A percentile compares a stretch with the other conserved stretches of the same genome.
Conservation (phyloP, 2,329 filamentous ascomycete genomes). For the Trichoderma citrinoviride region DNA sequence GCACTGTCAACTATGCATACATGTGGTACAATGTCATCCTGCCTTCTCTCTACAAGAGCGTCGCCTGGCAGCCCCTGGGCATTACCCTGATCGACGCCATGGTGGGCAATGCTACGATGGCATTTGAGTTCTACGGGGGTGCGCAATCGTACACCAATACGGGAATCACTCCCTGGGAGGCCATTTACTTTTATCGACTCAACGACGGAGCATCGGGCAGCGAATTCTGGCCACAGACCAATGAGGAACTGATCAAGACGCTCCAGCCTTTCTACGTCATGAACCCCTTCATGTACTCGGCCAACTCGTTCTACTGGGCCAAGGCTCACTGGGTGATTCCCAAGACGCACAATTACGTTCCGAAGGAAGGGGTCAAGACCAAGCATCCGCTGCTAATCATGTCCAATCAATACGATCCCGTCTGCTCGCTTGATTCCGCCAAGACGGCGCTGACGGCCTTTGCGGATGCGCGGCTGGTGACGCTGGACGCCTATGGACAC, state of each 20-base stretch:
- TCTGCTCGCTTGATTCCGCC: constrained; percentile 48
- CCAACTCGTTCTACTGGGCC: constrained; percentile 33
- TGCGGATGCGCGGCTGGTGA: constrained; percentile 39
- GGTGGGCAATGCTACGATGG: constrained; percentile 41
- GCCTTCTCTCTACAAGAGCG: constrained; percentile 39
- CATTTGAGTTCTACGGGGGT: constrained; percentile 23
- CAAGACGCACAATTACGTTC: constrained; percentile 32
- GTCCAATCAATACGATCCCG: constrained; percentile 42
- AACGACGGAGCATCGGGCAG: constrained; percentile 31
- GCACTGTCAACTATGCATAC: constrained; percentile 37
- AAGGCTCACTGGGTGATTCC: constrained; percentile 34
- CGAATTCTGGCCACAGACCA: constrained; percentile 34
- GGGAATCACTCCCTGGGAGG: constrained; percentile 26
- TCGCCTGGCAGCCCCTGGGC: constrained; percentile 38
- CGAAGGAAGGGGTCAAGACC: constrained; percentile 34
- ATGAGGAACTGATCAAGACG: constrained; percentile 35
- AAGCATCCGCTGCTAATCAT: constrained; percentile 34
- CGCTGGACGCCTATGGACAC: constrained; percentile 45
- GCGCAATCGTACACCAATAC: not conserved
- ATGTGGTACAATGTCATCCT: constrained; percentile 41
- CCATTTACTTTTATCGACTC: constrained; percentile 27
- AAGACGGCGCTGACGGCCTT: constrained; percentile 37
- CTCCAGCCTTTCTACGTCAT: constrained; percentile 35
- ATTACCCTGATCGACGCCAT: constrained; percentile 36
- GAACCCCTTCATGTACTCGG: constrained; percentile 33